Conservation (phyloP, 2,329 filamentous ascomycete genomes). For the Sphaerulina musiva region DNA sequence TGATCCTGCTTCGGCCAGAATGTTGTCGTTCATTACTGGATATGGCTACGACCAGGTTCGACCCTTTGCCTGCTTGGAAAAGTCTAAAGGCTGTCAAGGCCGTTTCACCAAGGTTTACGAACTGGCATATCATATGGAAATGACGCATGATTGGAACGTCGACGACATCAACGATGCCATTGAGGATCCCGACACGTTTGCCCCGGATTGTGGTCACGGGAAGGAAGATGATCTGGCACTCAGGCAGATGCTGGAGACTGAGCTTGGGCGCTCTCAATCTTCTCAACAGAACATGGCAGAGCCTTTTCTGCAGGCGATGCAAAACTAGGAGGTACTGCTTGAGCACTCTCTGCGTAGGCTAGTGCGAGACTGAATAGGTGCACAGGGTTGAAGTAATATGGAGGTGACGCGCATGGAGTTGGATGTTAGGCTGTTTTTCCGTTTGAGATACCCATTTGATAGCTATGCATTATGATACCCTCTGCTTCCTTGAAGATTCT, state of each 20-base stretch:
- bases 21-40: conserved; percentile 46
- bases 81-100: conserved; percentile 42
- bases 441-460: conserved; percentile 6
- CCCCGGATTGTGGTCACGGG: neutral
- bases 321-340: neutral
- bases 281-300: neutral
- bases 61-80: conserved; percentile 47
- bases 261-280: neutral
- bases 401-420: neutral
- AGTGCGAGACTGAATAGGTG: neutral
- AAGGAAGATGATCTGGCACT: conserved; percentile 1
- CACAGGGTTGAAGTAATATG: neutral
- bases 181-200: conserved; percentile 9
- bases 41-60: conserved; percentile 48
- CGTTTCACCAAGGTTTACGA: conserved; percentile 54
- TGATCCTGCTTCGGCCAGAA: conserved; percentile 6
- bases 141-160: conserved; percentile 38
- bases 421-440: neutral
- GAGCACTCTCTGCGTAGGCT: neutral
- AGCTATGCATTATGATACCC: neutral
- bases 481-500: neutral
- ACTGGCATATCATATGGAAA: conserved; percentile 50
- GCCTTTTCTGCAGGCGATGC: neutral
- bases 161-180: conserved; percentile 37
- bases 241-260: conserved; percentile 1